Base-by-base conservation (phyloP, 164 flowering plant species). In the Macadamia tetraphylla region DNA sequence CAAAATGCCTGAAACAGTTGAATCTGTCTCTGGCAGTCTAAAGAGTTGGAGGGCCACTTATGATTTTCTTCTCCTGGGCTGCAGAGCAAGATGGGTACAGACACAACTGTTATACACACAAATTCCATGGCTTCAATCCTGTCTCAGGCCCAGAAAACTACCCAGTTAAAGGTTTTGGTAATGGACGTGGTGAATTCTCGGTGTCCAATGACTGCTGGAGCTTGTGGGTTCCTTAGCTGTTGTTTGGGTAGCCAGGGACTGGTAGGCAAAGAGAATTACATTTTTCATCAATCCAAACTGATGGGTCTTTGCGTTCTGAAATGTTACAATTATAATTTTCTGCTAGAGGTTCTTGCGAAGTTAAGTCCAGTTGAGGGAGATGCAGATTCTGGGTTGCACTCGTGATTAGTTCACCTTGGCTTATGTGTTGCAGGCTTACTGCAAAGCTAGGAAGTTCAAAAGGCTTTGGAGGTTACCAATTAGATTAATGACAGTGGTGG, bases 121-220 rank as follows among this genome's bases (percentile, higher is more conserved):
- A 23, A 87, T 77, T 79, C 95, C 74, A 87, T 93, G 92, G 94
- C 97, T 4, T 71, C 81, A 0, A 76, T 86, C 72, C 86, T 90
- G 48, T 84, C 89, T 70, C 72, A 73, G 76, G 88, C 84, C 71
- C 82, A 81, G 79, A 86, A 83, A 83, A 84, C 69, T 69, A 77
- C 75, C 73, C 67, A 71, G 63, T 74, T 93, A 76, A 81, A 64
- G 66, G 55, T 30, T 64, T 70, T 93, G 29, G 85, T 74, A 1
- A 12, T 23, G 13, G 85, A 86, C 44, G 49, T 88, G 14, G 70
- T 83, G 60, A 76, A 72, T 64, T 76, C 79, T 0, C 59, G 72
- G 18, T 86, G 88, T 68, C 57, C 40, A 6, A 82, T 87, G 87
- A 78, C 79, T 18, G 83, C 98, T 0, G 92, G 95, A 17, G 90